These are phyloP conservation scores for Malassezia pachydermatis DNA, from an alignment of 1,284 basidiomycete species.

Conservation along the genomic window DNA sequence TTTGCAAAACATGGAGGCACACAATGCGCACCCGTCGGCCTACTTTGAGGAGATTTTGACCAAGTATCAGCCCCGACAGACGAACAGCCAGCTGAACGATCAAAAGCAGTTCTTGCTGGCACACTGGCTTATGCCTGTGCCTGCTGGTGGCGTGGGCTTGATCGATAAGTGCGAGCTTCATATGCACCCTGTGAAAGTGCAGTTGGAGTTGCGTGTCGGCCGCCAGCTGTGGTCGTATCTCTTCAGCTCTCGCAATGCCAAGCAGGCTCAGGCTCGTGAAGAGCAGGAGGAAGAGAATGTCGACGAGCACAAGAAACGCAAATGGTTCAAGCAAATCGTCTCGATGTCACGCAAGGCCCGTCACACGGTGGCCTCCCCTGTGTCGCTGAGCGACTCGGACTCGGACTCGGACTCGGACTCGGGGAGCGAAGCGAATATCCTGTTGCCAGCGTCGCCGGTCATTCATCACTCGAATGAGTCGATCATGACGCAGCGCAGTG, in stretches of 20 bases:
- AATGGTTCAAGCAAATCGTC: conserved; percentile 5
- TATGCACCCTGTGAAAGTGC: conserved; percentile 64
- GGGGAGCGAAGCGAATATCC: background rate
- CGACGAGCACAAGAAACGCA: conserved; percentile 14
- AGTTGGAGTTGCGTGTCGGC: conserved; percentile 71
- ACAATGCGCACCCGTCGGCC: conserved; percentile 75
- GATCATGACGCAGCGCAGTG: too few species aligned
- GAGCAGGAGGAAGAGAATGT: conserved; percentile 27
- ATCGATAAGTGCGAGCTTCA: conserved; percentile 72
- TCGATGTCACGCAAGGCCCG: background rate
- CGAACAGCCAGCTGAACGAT: conserved; percentile 33
- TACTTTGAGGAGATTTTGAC: conserved; percentile 79
- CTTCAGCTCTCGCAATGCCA: conserved; percentile 54
- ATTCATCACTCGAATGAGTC: too few species aligned
- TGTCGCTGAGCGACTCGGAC: background rate
- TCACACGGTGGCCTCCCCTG: background rate
- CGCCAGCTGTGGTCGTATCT: conserved; percentile 78
- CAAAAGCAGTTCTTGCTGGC: conserved; percentile 35
- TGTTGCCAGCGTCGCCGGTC: background rate
- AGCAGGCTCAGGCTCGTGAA: conserved; percentile 25
- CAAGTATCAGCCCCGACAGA: conserved; percentile 51
- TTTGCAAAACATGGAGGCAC: conserved; percentile 67
- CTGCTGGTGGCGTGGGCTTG: conserved; percentile 86
- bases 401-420: background rate
- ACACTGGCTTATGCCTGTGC: conserved; percentile 48